phyloP scores from a whole-genome alignment of 108 stramenopile species.

The Hondaea fermentalgiana region DNA sequence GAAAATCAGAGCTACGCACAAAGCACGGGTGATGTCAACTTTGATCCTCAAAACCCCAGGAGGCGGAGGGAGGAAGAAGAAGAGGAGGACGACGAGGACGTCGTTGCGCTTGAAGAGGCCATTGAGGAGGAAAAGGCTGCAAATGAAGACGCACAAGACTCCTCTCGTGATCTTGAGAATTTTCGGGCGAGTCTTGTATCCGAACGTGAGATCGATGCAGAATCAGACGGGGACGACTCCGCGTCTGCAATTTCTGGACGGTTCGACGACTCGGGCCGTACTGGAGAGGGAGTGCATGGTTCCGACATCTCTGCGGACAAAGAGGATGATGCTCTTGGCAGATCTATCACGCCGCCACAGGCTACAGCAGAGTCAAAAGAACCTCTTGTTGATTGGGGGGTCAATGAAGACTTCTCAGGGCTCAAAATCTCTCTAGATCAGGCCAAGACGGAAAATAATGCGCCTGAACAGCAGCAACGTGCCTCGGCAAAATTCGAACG shows the following conservation, averaged over 20 bases:
- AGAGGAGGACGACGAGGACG: conserved; percentile 13
- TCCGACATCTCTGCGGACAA: not conserved
- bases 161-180: not conserved
- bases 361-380: not conserved
- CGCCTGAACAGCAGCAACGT: too few relatives aligned
- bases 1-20: not conserved
- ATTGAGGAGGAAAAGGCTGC: not conserved
- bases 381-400: not conserved
- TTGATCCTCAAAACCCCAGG: not conserved
- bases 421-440: too few relatives aligned
- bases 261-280: not conserved
- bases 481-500: too few relatives aligned
- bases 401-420: not conserved
- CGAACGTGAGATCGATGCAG: too few relatives aligned
- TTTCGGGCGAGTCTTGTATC: too few relatives aligned
- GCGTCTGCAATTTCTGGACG: not conserved
- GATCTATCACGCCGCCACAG: not conserved
- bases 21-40: not conserved
- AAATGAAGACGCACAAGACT: not conserved
- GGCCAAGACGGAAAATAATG: too few relatives aligned
- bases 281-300: not conserved
- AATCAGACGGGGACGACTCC: not conserved
- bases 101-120: not conserved
- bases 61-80: not conserved
- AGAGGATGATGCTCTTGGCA: not conserved